These are phyloP conservation scores for Pelargonium hybrid DNA, from an alignment of 441 rosid species.

Conservation along the genomic window DNA sequence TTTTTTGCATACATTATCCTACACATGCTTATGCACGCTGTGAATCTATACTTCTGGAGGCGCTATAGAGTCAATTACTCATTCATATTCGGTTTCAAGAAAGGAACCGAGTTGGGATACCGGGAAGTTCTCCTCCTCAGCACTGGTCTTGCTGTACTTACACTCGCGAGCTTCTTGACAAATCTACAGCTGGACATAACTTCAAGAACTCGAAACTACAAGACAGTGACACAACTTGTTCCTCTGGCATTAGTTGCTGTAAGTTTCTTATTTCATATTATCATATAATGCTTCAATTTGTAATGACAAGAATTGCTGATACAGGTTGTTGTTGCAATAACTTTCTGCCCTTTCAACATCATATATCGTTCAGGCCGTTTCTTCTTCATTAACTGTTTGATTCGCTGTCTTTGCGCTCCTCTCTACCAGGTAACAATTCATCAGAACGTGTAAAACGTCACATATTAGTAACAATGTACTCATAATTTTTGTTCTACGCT, in stretches of 20 bases:
- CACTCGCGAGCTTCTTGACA: conserved; percentile 41
- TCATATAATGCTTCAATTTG: too few relatives aligned
- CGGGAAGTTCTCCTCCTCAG: conserved; percentile 52
- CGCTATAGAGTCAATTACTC: conserved; percentile 51
- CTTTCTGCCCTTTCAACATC: conserved; percentile 63
- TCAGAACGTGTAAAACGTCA: not conserved
- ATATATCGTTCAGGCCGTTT: conserved; percentile 57
- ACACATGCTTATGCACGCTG: conserved; percentile 55
- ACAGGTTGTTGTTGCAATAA: conserved; percentile 31
- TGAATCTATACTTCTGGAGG: conserved; percentile 54
- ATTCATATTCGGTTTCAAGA: conserved; percentile 69
- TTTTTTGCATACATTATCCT: conserved; percentile 52
- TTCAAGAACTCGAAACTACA: conserved; percentile 38
- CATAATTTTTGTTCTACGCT: not conserved
- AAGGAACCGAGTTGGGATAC: conserved; percentile 54
- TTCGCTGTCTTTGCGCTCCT: conserved; percentile 55
- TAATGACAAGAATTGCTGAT: not conserved
- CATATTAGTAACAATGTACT: not conserved
- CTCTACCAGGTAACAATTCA: conserved; percentile 51
- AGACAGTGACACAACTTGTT: conserved; percentile 50
- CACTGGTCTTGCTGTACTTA: conserved; percentile 47
- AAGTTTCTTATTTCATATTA: conserved; percentile 9
- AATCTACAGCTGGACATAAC: conserved; percentile 79
- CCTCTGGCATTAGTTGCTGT: conserved; percentile 54
- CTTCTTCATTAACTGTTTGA: conserved; percentile 37